Conservation (phyloP, 129 eudicot species). For the Chrysanthemum seticuspe region DNA sequence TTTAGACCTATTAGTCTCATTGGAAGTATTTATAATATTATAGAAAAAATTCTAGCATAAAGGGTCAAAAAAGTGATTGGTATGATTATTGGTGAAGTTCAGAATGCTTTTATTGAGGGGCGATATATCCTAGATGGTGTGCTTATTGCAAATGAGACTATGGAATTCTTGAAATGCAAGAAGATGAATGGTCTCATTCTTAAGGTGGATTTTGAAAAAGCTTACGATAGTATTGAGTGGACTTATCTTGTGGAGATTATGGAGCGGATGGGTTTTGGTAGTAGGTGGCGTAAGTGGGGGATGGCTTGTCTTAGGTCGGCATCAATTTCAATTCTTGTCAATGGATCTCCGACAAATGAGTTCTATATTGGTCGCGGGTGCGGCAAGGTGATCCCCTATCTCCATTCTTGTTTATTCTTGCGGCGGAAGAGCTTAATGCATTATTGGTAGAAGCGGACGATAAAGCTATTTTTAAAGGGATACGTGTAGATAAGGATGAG, state of each 20-base stretch:
- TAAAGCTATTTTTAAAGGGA: no score
- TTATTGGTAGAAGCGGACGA: not conserved
- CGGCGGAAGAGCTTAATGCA: not conserved
- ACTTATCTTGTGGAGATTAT: not conserved
- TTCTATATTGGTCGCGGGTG: not conserved
- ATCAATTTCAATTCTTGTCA: not conserved
- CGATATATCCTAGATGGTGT: no score
- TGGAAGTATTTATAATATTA: no score
- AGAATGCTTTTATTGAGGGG: no score
- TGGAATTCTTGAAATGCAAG: no score
- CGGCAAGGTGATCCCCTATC: not conserved
- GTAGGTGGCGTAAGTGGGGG: not conserved
- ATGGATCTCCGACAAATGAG: not conserved
- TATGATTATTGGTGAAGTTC: no score
- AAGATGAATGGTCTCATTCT: not conserved
- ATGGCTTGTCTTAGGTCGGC: not conserved
- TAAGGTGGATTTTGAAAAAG: not conserved
- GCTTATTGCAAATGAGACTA: no score
- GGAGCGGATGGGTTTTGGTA: not conserved
- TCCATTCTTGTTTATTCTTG: not conserved
- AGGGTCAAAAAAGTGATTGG: no score
- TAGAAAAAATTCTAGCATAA: no score
- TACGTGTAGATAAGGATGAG: no score
- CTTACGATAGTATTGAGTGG: not conserved
- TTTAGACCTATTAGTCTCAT: no score